A percentile compares a stretch with the other conserved stretches of the same genome.
phyloP scores from a whole-genome alignment of 2,329 filamentous ascomycete genomes.

The Lasiodiplodia citricola region DNA sequence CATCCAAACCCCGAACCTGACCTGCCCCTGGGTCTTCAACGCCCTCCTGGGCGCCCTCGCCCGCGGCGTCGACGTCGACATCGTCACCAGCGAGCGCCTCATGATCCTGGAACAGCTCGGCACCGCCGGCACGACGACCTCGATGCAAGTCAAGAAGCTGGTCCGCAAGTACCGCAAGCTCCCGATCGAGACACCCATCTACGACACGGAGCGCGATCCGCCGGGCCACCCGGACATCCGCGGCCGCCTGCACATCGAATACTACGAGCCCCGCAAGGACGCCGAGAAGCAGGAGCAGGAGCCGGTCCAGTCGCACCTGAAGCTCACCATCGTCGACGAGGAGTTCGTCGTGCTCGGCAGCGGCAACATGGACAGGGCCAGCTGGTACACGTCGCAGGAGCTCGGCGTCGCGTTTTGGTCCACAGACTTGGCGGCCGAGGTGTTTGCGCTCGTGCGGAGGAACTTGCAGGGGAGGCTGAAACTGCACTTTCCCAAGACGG shows the following conservation, averaged over 20 bases:
- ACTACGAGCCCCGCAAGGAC: slow-evolving; percentile 54
- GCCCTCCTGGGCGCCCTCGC: slow-evolving; percentile 65
- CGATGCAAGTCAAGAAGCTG: slow-evolving; percentile 65
- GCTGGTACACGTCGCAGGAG: slow-evolving; percentile 87
- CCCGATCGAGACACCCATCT: slow-evolving; percentile 28
- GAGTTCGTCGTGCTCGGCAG: slow-evolving; percentile 74
- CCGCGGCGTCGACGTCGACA: slow-evolving; percentile 70
- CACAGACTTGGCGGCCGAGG: slow-evolving; percentile 5
- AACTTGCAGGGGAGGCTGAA: slow-evolving; percentile 18
- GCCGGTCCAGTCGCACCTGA: slow-evolving; percentile 75
- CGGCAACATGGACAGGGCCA: slow-evolving; percentile 83
- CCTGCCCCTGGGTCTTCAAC: slow-evolving; percentile 66
- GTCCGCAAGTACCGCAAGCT: slow-evolving; percentile 59
- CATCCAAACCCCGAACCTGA: slow-evolving; percentile 80
- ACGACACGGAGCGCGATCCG: slow-evolving; percentile 53
- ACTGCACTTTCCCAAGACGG: slow-evolving; percentile 13
- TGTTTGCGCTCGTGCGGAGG: slow-evolving; percentile 3
- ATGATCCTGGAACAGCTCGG: slow-evolving; percentile 83
- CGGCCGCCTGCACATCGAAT: slow-evolving; percentile 64
- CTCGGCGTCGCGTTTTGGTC: slow-evolving; percentile 66
- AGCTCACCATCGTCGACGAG: slow-evolving; percentile 75
- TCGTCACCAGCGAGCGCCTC: slow-evolving; percentile 71
- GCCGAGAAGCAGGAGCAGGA: slow-evolving; percentile 53
- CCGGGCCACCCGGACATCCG: slow-evolving; percentile 35
- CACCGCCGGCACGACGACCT: slow-evolving; percentile 76